These are phyloP conservation scores for Colletotrichum sp. DNA, from an alignment of 2,329 filamentous ascomycete species.

Conservation along the genomic window DNA sequence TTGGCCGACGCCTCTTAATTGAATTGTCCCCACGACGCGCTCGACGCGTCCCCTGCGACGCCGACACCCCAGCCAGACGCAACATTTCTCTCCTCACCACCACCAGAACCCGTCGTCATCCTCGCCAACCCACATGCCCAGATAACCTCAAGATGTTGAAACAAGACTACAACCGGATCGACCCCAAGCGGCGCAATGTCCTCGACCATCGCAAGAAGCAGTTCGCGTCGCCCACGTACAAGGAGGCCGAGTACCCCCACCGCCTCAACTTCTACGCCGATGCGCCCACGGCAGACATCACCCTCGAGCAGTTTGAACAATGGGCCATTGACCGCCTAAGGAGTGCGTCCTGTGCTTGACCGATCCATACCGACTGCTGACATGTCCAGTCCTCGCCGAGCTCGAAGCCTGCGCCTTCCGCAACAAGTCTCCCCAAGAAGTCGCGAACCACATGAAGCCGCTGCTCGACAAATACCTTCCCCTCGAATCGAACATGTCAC, in stretches of 20 bases:
- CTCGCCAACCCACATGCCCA: neutral
- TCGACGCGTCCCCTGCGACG: conserved; percentile 4
- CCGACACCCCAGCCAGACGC: neutral
- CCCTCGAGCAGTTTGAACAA: conserved; percentile 96
- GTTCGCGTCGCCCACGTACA: conserved; percentile 79
- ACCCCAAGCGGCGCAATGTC: conserved; percentile 76
- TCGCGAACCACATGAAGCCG: conserved; percentile 80
- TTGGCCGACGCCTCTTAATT: conserved; percentile 8
- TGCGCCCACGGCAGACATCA: conserved; percentile 92
- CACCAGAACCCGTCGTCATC: neutral
- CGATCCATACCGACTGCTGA: neutral
- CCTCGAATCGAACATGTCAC: conserved; percentile 76
- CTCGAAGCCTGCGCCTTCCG: conserved; percentile 95
- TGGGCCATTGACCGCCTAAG: conserved; percentile 95
- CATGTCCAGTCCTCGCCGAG: conserved; percentile 73
- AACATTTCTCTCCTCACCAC: neutral
- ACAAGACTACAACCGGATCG: conserved; percentile 57
- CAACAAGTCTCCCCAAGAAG: conserved; percentile 85
- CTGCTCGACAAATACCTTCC: conserved; percentile 88
- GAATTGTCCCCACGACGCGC: conserved; percentile 11
- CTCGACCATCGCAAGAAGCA: conserved; percentile 86
- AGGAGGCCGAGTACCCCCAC: conserved; percentile 79
- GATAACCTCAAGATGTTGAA: conserved; percentile 45
- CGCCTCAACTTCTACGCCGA: conserved; percentile 91
- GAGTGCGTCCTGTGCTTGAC: conserved; percentile 51